Evolutionary conservation across 164 flowering plant genomes (phyloP), one percentile per base, ranked within the genome.

Genomic region (Tetracentron sinense): DNA sequence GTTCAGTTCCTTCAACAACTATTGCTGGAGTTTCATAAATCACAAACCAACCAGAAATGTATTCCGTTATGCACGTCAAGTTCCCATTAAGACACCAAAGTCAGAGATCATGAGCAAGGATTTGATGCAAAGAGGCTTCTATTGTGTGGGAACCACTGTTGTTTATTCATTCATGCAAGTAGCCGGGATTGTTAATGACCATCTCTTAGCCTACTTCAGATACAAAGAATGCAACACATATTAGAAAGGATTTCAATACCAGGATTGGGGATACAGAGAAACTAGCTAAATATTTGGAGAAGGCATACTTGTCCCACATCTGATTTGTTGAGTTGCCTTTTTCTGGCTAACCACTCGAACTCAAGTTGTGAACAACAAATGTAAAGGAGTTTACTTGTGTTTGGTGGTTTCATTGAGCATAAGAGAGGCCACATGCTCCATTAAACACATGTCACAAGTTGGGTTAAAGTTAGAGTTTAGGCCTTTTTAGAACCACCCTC

Each of bases 81-180:
- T n/a, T n/a, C n/a, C n/a, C n/a, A n/a, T n/a, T n/a, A n/a, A n/a
- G n/a, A n/a, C n/a, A n/a, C n/a, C n/a, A n/a, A n/a, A n/a, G n/a
- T n/a, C n/a, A n/a, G n/a, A n/a, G n/a, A n/a, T n/a, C n/a, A n/a
- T n/a, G n/a, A n/a, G n/a, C n/a, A n/a, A n/a, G n/a, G n/a, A n/a
- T n/a, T n/a, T n/a, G n/a, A n/a, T 87, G 87, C 74, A 64, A 64
- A 83, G 94, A 62, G 98, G 98, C 25, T 89, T 92, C 73, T 85
- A 88, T 14, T 87, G 86, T 49, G 98, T 89, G 0, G 96, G 98
- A 0, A 90, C 89, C 0, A 82, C 90, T 1, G 82, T 87, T 14
- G 72, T 92, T 3, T 92, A 92, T 61, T 83, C 96, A 21, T 87
- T 92, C 81, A 86, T 92, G 94, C 94, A 92, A 66, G 94, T 75